These are phyloP conservation scores for Pharnaceum exiguum DNA, from an alignment of 148 eudicot species.

Conservation along the genomic window DNA sequence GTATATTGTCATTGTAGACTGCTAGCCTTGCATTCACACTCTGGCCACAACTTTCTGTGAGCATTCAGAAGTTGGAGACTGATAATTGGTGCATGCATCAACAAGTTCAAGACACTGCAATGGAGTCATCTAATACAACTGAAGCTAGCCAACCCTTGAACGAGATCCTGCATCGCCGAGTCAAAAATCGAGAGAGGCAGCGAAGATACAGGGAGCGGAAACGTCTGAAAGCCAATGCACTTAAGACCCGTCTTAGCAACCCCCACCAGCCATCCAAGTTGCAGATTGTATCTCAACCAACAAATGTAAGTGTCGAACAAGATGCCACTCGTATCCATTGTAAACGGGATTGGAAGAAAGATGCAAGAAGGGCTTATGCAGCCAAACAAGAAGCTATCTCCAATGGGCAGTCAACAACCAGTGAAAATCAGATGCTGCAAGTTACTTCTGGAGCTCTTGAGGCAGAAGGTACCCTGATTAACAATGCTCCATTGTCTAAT, in stretches of 20 bases:
- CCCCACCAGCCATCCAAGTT: conserved; percentile 18
- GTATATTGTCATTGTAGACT: background rate
- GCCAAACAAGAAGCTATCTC: conserved; percentile 28
- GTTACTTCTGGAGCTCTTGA: conserved; percentile 7
- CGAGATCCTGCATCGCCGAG: conserved; percentile 59
- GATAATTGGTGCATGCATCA: background rate
- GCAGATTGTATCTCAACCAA: conserved; percentile 24
- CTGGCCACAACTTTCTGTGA: background rate
- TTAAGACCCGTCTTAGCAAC: conserved; percentile 15
- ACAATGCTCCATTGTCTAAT: conserved; percentile 15
- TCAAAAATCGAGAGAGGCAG: conserved; percentile 86
- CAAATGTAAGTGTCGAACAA: conserved; percentile 23
- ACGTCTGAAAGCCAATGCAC: conserved; percentile 51
- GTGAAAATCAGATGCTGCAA: conserved; percentile 19
- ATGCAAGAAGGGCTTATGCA: conserved; percentile 64
- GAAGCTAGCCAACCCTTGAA: conserved; percentile 25
- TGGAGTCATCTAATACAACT: conserved; percentile 18
- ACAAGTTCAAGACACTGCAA: background rate
- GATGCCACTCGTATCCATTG: conserved; percentile 43
- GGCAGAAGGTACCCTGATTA: conserved; percentile 9
- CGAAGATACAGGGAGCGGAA: conserved; percentile 93
- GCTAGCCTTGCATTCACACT: background rate
- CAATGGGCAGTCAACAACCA: conserved; percentile 16
- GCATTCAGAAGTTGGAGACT: background rate
- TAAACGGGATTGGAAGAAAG: conserved; percentile 84